Base-by-base conservation (phyloP, 169 alveolate species). In the Plasmodium billcollinsi region DNA sequence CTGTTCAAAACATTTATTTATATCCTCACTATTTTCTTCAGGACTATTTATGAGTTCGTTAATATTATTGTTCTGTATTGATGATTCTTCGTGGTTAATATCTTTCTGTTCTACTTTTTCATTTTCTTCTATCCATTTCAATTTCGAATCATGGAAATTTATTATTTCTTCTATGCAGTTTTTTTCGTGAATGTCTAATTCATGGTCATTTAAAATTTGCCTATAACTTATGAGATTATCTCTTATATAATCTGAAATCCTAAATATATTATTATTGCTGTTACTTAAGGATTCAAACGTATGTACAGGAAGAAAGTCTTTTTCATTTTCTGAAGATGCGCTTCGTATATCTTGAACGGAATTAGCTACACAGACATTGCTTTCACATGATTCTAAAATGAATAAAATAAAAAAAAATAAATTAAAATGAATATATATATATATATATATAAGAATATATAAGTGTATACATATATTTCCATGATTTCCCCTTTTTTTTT, bases 1-100 rank as follows among this genome's bases (percentile, higher is more conserved):
- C 24, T 71, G 24, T 43, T 66, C 89, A 63, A 29, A 76, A 50
- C 67, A 63, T 65, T 58, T 47, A 21, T 65, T 76, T 65, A 76
- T 76, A 18, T 76, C 78, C 33, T 76, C 71, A 39, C 65, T 76
- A 69, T 50, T 50, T 76, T 76, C 89, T 47, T 76, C 89, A 0
- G 89, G 50, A 50, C 78, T 76, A 47, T 47, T 49, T n/a, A 4
- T 18, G 0, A 24, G 33, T 15, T 12, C 49, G 33, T 11, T 15
- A 14, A 54, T 50, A 15, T 71, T 59, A 73, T 69, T 12, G 5
- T 43, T 50, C 11, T 26, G 43, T 20, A 20, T 76, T 14, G 15
- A 20, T 56, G 8, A 69, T 9, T 76, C 6, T 24, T 7, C 29
- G n/a, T 50, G n/a, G 15, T 52, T 21, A n/a, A 7, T 33, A 49